phyloP scores from a whole-genome alignment of 2,329 filamentous ascomycete species.

The Lasiodiplodia citricola region DNA sequence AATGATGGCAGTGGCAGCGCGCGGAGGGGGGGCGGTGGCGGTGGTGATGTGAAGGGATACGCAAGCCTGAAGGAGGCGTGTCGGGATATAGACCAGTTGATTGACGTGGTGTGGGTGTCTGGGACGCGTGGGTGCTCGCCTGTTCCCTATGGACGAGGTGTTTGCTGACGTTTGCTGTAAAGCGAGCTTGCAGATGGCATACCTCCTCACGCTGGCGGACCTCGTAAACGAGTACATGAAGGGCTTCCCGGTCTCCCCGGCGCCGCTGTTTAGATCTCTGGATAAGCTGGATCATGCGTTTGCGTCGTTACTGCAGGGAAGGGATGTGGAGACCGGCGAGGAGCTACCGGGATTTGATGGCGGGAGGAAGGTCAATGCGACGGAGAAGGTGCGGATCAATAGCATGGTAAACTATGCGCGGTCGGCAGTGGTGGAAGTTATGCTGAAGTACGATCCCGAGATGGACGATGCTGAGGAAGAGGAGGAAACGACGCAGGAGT shows the following conservation, averaged over 20 bases:
- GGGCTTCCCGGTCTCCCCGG: conserved; percentile 71
- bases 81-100: conserved; percentile 72
- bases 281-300: conserved; percentile 85
- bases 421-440: conserved; percentile 70
- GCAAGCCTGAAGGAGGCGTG: conserved; percentile 71
- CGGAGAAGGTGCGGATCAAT: conserved; percentile 86
- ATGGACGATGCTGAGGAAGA: conserved; percentile 40
- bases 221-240: conserved; percentile 74
- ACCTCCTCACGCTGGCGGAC: conserved; percentile 78
- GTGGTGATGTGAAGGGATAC: conserved; percentile 56
- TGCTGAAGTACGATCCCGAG: conserved; percentile 60
- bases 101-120: conserved; percentile 85
- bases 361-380: conserved; percentile 70
- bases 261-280: conserved; percentile 72
- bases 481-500: conserved; percentile 38
- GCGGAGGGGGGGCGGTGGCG: background rate
- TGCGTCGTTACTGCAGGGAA: conserved; percentile 71
- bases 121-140: conserved; percentile 72
- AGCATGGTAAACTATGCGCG: conserved; percentile 80
- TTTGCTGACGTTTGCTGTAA: conserved; percentile 14
- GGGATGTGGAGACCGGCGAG: conserved; percentile 69
- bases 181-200: conserved; percentile 83
- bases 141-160: conserved; percentile 18
- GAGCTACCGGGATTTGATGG: conserved; percentile 72
- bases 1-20: conserved; percentile 24